These are phyloP conservation scores for Cladosporium austrohemisphaericum DNA, from an alignment of 2,329 filamentous ascomycete genomes.

Conservation along the genomic window DNA sequence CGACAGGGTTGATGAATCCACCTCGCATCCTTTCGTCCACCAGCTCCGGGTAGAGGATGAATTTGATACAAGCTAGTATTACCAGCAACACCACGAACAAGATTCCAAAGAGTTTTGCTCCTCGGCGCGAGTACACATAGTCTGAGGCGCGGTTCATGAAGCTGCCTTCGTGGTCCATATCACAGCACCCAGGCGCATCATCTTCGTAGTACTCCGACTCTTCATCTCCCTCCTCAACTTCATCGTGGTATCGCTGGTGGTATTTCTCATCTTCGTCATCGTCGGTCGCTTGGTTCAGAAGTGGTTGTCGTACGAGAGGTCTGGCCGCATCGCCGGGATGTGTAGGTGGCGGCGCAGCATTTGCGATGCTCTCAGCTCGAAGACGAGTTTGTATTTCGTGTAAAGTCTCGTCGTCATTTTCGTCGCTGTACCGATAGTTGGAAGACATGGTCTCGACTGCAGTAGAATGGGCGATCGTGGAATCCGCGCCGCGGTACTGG, in stretches of 20 bases:
- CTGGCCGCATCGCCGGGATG: background rate
- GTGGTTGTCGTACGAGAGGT: background rate
- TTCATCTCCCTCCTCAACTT: conserved; percentile 15
- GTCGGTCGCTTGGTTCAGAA: background rate
- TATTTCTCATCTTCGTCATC: conserved; percentile 3
- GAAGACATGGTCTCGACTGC: conserved; percentile 5
- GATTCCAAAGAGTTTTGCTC: background rate
- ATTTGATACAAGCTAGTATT: background rate
- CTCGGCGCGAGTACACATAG: background rate
- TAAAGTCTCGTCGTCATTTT: conserved; percentile 1
- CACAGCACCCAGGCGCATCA: background rate
- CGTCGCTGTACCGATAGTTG: conserved; percentile 8
- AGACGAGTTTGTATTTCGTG: conserved; percentile 3
- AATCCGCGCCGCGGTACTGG: background rate
- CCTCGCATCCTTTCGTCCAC: conserved; percentile 9
- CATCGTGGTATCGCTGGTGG: conserved; percentile 2
- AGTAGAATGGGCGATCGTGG: no score
- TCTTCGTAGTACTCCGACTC: conserved; percentile 10
- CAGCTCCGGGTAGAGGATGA: conserved; percentile 5
- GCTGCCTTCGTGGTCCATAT: background rate
- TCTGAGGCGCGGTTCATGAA: background rate
- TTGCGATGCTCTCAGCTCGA: background rate
- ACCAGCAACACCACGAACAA: background rate
- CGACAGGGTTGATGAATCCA: conserved; percentile 6
- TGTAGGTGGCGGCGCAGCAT: background rate